Evolutionary conservation across 1,139 yeast species (phyloP).

Genomic region (Candida tropicalis): DNA sequence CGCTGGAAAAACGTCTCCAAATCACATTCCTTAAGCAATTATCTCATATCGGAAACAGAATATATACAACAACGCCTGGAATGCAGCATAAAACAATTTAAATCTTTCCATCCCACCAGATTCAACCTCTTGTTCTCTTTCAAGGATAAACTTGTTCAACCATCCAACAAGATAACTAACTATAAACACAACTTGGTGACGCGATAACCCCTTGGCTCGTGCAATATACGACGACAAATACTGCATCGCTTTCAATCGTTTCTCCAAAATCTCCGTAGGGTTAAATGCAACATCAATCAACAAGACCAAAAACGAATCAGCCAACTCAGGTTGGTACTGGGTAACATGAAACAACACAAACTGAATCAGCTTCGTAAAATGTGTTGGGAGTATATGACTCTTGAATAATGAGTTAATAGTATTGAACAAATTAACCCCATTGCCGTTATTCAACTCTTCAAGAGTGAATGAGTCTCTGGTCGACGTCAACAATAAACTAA

Average conservation of each 20-base stretch:
- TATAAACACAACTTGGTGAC: conserved; percentile 75
- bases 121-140: conserved; percentile 80
- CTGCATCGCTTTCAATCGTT: conserved; percentile 86
- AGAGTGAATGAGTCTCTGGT: conserved; percentile 53
- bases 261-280: conserved; percentile 67
- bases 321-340: conserved; percentile 78
- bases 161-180: conserved; percentile 79
- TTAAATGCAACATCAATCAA: conserved; percentile 81
- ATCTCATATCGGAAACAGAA: conserved; percentile 83
- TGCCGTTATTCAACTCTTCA: conserved; percentile 58
- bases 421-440: conserved; percentile 74
- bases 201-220: conserved; percentile 74
- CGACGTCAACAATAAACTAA: conserved; percentile 55
- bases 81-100: conserved; percentile 87
- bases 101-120: conserved; percentile 75
- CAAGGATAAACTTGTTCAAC: conserved; percentile 77
- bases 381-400: conserved; percentile 86
- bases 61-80: conserved; percentile 87
- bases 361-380: conserved; percentile 88
- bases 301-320: conserved; percentile 83
- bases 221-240: conserved; percentile 91
- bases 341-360: conserved; percentile 80
- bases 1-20: conserved; percentile 87
- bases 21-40: conserved; percentile 60
- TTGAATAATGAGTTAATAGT: conserved; percentile 77